phyloP scores from a whole-genome alignment of 495 filamentous ascomycete species.

The Staphylotrichum longicolle region DNA sequence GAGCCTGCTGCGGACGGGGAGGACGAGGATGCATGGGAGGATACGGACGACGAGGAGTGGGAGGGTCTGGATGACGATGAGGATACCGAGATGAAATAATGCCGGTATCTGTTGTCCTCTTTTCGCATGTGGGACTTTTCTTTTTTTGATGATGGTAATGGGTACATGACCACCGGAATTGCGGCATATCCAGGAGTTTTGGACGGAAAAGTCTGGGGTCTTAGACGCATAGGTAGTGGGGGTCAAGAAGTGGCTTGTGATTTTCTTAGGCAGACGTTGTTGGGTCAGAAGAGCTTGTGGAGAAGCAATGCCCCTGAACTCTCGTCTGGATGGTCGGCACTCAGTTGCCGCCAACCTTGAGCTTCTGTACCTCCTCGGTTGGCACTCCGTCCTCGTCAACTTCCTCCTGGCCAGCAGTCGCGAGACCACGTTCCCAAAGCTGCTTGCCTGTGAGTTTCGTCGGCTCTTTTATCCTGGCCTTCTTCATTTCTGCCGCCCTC shows the following conservation, averaged over 20 bases:
- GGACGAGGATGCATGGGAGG: conserved; percentile 50
- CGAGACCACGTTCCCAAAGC: conserved; percentile 81
- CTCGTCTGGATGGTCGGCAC: too few relatives aligned
- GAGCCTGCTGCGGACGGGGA: conserved; percentile 50
- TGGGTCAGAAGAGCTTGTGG: too few relatives aligned
- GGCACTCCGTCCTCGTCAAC: conserved; percentile 49
- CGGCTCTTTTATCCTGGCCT: conserved; percentile 64
- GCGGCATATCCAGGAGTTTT: conserved; percentile 26
- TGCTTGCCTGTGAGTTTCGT: conserved; percentile 71
- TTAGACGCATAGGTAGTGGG: conserved; percentile 9
- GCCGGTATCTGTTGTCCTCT: not conserved
- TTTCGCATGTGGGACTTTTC: not conserved
- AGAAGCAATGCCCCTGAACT: too few relatives aligned
- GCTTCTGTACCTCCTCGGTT: conserved; percentile 60
- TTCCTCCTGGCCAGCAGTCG: conserved; percentile 70
- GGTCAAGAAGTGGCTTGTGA: not conserved
- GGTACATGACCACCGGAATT: conserved; percentile 17
- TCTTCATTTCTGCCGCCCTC: conserved; percentile 70
- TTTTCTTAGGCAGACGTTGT: too few relatives aligned
- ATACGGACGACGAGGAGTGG: conserved; percentile 35
- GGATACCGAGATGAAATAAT: conserved; percentile 33
- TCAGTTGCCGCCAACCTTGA: conserved; percentile 54
- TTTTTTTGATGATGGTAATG: not conserved
- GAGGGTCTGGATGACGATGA: conserved; percentile 28
- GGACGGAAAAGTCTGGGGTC: conserved; percentile 21